Percentiles rank a stretch among this genome's conserved stretches.
phyloP scores from a whole-genome alignment of 2,329 filamentous ascomycete genomes.

The Pyrenochaeta sp. region DNA sequence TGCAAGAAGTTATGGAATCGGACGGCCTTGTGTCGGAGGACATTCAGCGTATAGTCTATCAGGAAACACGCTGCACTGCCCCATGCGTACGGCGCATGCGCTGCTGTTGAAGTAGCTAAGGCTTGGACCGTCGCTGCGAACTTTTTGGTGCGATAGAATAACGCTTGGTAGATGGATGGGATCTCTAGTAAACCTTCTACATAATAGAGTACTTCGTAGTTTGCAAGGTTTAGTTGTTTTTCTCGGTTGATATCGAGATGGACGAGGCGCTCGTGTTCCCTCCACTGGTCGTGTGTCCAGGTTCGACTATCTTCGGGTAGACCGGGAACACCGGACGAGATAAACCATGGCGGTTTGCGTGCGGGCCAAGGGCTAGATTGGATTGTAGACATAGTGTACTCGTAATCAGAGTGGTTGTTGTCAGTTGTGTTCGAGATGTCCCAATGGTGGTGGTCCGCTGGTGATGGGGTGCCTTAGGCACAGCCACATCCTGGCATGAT shows the following conservation, averaged over 20 bases:
- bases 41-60: constrained; percentile 15
- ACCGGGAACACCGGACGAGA: background rate
- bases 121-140: constrained; percentile 14
- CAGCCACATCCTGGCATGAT: background rate
- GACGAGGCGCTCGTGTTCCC: background rate
- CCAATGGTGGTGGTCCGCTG: background rate
- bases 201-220: constrained; percentile 4
- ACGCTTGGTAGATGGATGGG: constrained; percentile 8
- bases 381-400: background rate
- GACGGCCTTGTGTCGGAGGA: constrained; percentile 11
- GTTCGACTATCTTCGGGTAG: background rate
- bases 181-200: constrained; percentile 5
- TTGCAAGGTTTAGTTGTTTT: background rate
- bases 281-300: background rate
- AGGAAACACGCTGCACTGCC: constrained; percentile 12
- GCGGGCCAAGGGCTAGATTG: background rate
- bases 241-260: background rate
- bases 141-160: constrained; percentile 17
- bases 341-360: background rate
- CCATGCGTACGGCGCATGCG: constrained; percentile 7
- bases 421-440: background rate
- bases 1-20: constrained; percentile 18
- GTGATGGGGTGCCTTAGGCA: background rate
- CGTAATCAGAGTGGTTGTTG: background rate
- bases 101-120: background rate